phyloP scores from a whole-genome alignment of 352 stramenopile species.

The Globisporangium paddicum region DNA sequence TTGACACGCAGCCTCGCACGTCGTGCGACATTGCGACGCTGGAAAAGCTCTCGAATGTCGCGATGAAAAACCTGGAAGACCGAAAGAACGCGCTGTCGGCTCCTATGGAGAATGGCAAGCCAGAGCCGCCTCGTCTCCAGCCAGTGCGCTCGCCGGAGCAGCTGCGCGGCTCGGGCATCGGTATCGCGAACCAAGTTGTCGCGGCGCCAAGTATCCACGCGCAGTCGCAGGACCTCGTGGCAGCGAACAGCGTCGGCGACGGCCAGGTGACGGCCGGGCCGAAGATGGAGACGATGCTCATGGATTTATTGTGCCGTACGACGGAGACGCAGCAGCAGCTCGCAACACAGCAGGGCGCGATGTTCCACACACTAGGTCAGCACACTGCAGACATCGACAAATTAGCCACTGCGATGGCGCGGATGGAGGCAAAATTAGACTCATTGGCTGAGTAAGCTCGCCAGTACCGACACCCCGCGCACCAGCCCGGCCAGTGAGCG shows the following conservation, averaged over 20 bases:
- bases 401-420: conserved; percentile 77
- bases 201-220: conserved; percentile 33
- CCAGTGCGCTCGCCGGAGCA: conserved; percentile 27
- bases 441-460: conserved; percentile 60
- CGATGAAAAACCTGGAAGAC: conserved; percentile 88
- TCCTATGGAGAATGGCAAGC: conserved; percentile 48
- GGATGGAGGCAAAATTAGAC: conserved; percentile 90
- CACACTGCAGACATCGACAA: conserved; percentile 88
- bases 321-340: conserved; percentile 89
- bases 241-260: conserved; percentile 66
- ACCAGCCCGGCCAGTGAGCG: background rate
- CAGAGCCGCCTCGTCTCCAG: conserved; percentile 28
- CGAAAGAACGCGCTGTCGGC: conserved; percentile 82
- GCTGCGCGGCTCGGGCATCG: conserved; percentile 59
- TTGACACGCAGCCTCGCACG: conserved; percentile 80
- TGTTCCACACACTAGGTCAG: conserved; percentile 90
- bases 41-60: conserved; percentile 86
- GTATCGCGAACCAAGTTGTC: conserved; percentile 78
- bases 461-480: background rate
- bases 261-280: conserved; percentile 77
- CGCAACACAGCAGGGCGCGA: conserved; percentile 85
- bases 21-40: conserved; percentile 84
- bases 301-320: conserved; percentile 85
- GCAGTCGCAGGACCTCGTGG: conserved; percentile 77
- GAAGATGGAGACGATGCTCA: conserved; percentile 90